Evolutionary conservation across 2,329 filamentous ascomycete genomes (phyloP).

Genomic region (Aspergillus brasiliensis): DNA sequence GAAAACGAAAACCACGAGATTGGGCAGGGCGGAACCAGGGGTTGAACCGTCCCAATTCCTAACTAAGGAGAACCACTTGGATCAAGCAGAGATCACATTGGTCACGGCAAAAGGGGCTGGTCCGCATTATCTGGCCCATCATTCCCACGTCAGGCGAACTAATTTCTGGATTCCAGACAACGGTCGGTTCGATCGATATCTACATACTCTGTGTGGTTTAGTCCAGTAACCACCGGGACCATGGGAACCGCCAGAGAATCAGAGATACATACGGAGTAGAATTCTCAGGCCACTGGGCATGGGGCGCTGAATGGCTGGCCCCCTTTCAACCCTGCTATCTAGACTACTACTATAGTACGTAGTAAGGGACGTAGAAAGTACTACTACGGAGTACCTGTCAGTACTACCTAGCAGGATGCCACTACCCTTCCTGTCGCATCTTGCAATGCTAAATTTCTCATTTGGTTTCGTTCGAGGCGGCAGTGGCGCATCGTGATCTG

Average conservation of each 20-base stretch:
- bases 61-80: not conserved
- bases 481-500: slow-evolving; percentile 1
- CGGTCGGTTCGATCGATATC: not conserved
- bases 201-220: not conserved
- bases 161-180: slow-evolving; percentile 2
- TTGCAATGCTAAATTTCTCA: not conserved
- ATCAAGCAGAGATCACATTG: not conserved
- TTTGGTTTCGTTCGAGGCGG: not conserved
- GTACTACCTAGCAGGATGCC: not conserved
- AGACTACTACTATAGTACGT: not conserved
- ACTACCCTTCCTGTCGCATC: not conserved
- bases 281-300: slow-evolving; percentile 1
- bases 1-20: not conserved
- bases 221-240: not conserved
- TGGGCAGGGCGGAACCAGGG: slow-evolving; percentile 13
- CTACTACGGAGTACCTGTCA: not conserved
- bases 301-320: slow-evolving; percentile 5
- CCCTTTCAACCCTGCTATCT: not conserved
- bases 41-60: not conserved
- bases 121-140: not conserved
- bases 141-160: not conserved
- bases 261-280: too few relatives aligned
- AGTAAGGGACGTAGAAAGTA: too few relatives aligned
- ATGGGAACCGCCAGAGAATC: not conserved
- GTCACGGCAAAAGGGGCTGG: not conserved